Conservation (phyloP, 1,139 yeast species). For the Yamadazyma sp. region DNA sequence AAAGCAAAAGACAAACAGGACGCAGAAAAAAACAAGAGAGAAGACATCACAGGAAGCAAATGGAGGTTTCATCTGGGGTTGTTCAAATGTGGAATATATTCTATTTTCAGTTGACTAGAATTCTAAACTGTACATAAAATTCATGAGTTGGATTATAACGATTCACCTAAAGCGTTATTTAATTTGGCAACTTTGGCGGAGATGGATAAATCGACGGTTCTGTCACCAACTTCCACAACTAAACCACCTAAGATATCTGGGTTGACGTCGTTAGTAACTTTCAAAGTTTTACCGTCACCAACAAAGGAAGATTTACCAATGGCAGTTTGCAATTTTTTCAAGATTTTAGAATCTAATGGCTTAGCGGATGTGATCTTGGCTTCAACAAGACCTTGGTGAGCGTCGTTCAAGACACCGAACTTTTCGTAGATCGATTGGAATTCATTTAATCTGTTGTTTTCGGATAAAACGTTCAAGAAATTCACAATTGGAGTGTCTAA, state of each 20-base stretch:
- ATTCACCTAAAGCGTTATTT: slow-evolving; percentile 84
- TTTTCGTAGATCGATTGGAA: slow-evolving; percentile 67
- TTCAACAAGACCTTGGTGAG: slow-evolving; percentile 88
- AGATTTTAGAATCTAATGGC: slow-evolving; percentile 79
- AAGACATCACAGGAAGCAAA: neutral
- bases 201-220: slow-evolving; percentile 91
- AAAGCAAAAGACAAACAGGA: neutral
- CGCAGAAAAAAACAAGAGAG: neutral
- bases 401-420: slow-evolving; percentile 79
- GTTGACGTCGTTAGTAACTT: slow-evolving; percentile 77
- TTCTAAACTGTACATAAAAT: slow-evolving; percentile 11
- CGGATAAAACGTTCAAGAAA: slow-evolving; percentile 83
- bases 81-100: neutral
- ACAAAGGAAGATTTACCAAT: slow-evolving; percentile 78
- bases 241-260: slow-evolving; percentile 95
- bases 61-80: neutral
- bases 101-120: slow-evolving; percentile 5
- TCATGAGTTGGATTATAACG: slow-evolving; percentile 48
- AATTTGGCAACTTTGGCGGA: slow-evolving; percentile 82
- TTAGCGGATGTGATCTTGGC: slow-evolving; percentile 90
- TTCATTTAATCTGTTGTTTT: slow-evolving; percentile 87
- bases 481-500: slow-evolving; percentile 78
- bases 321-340: slow-evolving; percentile 78
- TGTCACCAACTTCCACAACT: slow-evolving; percentile 94
- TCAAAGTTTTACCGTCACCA: slow-evolving; percentile 83